Base-by-base conservation (phyloP, 1,284 basidiomycete genomes). In the Sporisorium graminicola region DNA sequence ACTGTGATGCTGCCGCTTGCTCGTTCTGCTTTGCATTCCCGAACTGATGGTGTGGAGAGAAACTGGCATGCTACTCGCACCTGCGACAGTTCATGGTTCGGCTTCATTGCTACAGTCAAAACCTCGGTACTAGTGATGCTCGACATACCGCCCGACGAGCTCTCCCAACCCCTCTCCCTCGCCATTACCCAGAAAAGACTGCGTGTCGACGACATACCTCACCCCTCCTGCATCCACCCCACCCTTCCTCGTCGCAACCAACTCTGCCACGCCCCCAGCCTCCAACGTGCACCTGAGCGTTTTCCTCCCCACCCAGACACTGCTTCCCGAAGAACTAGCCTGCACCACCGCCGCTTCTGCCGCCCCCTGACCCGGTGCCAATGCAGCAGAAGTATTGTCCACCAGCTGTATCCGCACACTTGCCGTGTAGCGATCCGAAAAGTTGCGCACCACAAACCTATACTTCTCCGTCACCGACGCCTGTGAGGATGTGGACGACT, bases 361-460 rank as follows among this genome's bases (percentile, higher is more conserved):
- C n/a, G n/a, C n/a, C 22, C 44, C 5, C 10, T 24, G 20, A 26
- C 20, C n/a, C n/a, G n/a, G n/a, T n/a, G n/a, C n/a, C n/a, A n/a
- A n/a, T 6, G 35, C 14, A 4, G 18, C 37, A 40, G 37, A 40
- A n/a, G n/a, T n/a, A n/a, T n/a, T n/a, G 16, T 40, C 37, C 4
- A 12, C 18, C 16, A 51, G 49, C 49, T 51, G 49, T 20, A 71
- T 12, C 35, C 37, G 35, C 3, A 65, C 55, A 9, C 20, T 10
- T 3, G 16, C 58, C 10, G 13, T 10, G 37, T 62, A 71, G 5
- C 14, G 27, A 29, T 71, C 68, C 9, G 58, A 58, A 43, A 65
- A 71, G 33, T 71, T 71, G n/a, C 68, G 22, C 33, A 65, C 50
- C 12, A 33, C 35, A 35, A 61, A 65, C 6, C 3, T 35, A 26